These are phyloP conservation scores for Aspergillus hancockii DNA, from an alignment of 495 filamentous ascomycete species.

Conservation along the genomic window DNA sequence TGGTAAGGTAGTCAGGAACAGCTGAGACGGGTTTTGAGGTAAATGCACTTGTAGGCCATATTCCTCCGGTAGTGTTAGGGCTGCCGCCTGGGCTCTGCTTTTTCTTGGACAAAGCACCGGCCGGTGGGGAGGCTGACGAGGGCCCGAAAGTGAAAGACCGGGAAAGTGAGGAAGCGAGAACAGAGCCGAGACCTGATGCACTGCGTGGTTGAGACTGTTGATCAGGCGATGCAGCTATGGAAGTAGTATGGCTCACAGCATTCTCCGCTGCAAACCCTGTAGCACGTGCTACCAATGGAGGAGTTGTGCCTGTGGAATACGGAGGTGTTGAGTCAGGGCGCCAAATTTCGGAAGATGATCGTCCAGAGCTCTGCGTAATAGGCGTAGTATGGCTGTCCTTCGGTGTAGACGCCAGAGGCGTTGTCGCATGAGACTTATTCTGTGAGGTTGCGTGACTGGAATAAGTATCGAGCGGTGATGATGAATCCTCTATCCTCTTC, in stretches of 20 bases:
- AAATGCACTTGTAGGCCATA: constrained; percentile 67
- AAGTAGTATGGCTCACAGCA: constrained; percentile 56
- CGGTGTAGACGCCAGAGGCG: constrained; percentile 54
- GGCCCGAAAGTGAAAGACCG: constrained; percentile 66
- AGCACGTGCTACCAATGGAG: constrained; percentile 49
- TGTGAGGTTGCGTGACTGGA: constrained; percentile 26
- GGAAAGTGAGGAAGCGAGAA: constrained; percentile 70
- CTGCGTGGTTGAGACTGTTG: constrained; percentile 48
- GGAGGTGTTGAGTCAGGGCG: constrained; percentile 52
- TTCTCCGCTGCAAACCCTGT: constrained; percentile 35
- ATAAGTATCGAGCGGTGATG: constrained; percentile 36
- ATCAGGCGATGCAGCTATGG: constrained; percentile 67
- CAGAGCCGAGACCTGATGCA: constrained; percentile 53
- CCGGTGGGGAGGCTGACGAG: constrained; percentile 67
- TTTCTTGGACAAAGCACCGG: constrained; percentile 51
- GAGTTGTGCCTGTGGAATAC: constrained; percentile 65
- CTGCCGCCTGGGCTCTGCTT: constrained; percentile 68
- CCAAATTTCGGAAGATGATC: constrained; percentile 41
- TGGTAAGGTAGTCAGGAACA: constrained; percentile 34
- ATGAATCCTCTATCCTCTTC: constrained; percentile 24
- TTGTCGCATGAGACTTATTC: constrained; percentile 34
- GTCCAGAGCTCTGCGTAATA: constrained; percentile 58
- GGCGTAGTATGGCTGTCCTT: constrained; percentile 58
- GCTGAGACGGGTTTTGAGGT: constrained; percentile 45
- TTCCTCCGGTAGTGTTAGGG: constrained; percentile 58